Percentiles rank a stretch among this genome's conserved stretches.
Conservation (phyloP, 1,284 basidiomycete genomes). For the Xanthoconium separans region DNA sequence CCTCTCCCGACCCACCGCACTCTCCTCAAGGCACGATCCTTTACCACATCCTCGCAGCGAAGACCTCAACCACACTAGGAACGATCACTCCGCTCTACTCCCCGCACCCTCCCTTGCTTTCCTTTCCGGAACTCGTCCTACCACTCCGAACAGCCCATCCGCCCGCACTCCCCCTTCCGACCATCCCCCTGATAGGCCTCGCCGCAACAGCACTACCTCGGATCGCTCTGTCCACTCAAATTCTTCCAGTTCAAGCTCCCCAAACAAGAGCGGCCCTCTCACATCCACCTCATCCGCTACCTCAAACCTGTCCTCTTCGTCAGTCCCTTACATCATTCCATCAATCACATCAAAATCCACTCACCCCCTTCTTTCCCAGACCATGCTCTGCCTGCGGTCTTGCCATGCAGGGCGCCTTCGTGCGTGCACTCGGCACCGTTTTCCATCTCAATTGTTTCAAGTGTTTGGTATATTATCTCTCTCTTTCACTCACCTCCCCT, state of each 20-base stretch:
- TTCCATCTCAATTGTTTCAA: conserved; percentile 98
- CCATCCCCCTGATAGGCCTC: conserved; percentile 43
- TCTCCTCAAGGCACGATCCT: conserved; percentile 36
- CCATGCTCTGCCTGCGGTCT: conserved; percentile 73
- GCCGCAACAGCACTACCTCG: conserved; percentile 48
- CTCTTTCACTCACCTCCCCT: neutral
- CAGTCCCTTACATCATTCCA: conserved; percentile 30
- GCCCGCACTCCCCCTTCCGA: conserved; percentile 51
- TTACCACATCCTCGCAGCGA: conserved; percentile 59
- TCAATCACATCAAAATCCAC: conserved; percentile 8
- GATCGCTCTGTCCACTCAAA: conserved; percentile 50
- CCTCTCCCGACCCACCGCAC: conserved; percentile 49
- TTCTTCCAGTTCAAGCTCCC: conserved; percentile 42
- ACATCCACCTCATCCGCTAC: conserved; percentile 44
- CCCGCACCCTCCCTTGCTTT: conserved; percentile 51
- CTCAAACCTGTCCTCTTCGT: conserved; percentile 47
- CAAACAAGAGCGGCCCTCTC: conserved; percentile 44
- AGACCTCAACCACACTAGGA: conserved; percentile 58
- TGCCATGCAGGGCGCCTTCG: conserved; percentile 91
- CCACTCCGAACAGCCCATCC: conserved; percentile 49
- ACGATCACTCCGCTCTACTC: conserved; percentile 30
- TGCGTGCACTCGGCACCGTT: conserved; percentile 91
- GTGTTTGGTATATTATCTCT: conserved; percentile 75
- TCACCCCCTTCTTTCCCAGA: conserved; percentile 35
- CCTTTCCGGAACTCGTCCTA: conserved; percentile 49